Evolutionary conservation across 2,329 filamentous ascomycete genomes (phyloP).

Genomic region (Blastomyces gilchristii): DNA sequence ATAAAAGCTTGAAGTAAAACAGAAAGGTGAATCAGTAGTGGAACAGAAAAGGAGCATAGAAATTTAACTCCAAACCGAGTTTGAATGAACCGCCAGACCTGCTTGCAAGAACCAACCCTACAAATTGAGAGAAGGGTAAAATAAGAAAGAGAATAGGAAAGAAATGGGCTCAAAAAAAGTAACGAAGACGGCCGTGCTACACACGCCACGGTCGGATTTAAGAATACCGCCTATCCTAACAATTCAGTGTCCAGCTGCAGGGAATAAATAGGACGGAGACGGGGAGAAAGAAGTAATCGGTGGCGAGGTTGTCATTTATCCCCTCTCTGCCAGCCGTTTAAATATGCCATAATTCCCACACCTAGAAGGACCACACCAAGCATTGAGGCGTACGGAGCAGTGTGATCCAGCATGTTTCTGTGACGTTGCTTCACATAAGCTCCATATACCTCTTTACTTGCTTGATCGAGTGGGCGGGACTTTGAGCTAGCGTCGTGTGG

Average conservation of each 20-base stretch:
- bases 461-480: conserved; percentile 25
- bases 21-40: conserved; percentile 6
- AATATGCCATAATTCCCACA: conserved; percentile 74
- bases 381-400: conserved; percentile 70
- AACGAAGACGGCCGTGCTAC: conserved; percentile 9
- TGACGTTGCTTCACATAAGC: conserved; percentile 20
- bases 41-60: conserved; percentile 2
- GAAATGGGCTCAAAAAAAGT: conserved; percentile 10
- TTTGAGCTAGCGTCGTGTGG: not conserved
- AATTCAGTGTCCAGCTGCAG: not conserved
- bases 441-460: conserved; percentile 16
- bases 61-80: conserved; percentile 9
- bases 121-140: conserved; percentile 4
- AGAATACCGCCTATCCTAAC: conserved; percentile 7
- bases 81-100: conserved; percentile 11
- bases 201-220: conserved; percentile 12
- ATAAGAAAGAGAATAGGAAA: conserved; percentile 6
- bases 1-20: conserved; percentile 8
- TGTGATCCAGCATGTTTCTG: conserved; percentile 39
- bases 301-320: conserved; percentile 32
- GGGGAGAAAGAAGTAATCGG: not conserved
- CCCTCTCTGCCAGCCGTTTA: conserved; percentile 67
- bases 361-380: conserved; percentile 70
- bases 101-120: conserved; percentile 10
- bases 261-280: conserved; percentile 2